These are phyloP conservation scores for Aspergillus cavernicola DNA, from an alignment of 495 filamentous ascomycete genomes.

Conservation along the genomic window DNA sequence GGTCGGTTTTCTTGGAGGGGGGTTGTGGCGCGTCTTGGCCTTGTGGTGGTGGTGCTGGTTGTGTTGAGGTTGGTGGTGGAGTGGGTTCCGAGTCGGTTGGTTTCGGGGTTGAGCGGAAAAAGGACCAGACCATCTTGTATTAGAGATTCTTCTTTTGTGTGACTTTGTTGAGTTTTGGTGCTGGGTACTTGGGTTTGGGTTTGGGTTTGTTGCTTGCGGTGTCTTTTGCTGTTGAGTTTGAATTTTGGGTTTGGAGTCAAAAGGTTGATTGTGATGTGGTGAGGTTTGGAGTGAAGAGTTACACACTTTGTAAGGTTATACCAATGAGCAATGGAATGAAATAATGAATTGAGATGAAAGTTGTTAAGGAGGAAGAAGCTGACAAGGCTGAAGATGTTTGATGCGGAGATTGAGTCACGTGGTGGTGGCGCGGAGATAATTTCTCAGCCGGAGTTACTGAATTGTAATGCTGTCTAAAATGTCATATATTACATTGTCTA, in stretches of 20 bases:
- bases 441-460: not conserved
- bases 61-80: conserved; percentile 9
- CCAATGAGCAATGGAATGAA: no score
- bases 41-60: conserved; percentile 6
- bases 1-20: conserved; percentile 3
- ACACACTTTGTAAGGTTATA: no score
- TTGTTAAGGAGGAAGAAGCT: not conserved
- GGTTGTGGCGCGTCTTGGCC: no score
- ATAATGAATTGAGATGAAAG: no score
- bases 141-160: not conserved
- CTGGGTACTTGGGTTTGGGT: not conserved
- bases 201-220: not conserved
- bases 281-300: no score
- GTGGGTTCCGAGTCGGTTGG: not conserved
- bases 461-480: no score
- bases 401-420: conserved; percentile 16
- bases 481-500: not conserved
- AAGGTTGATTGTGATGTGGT: no score
- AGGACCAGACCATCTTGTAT: conserved; percentile 11
- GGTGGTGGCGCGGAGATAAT: not conserved
- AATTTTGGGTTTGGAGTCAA: no score
- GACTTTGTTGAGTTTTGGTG: no score
- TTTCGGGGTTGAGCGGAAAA: conserved; percentile 15
- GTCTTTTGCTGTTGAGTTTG: not conserved
- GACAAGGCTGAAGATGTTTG: conserved; percentile 1